phyloP scores from a whole-genome alignment of 163 green algal species.

The Trebouxiophyceae sp. region DNA sequence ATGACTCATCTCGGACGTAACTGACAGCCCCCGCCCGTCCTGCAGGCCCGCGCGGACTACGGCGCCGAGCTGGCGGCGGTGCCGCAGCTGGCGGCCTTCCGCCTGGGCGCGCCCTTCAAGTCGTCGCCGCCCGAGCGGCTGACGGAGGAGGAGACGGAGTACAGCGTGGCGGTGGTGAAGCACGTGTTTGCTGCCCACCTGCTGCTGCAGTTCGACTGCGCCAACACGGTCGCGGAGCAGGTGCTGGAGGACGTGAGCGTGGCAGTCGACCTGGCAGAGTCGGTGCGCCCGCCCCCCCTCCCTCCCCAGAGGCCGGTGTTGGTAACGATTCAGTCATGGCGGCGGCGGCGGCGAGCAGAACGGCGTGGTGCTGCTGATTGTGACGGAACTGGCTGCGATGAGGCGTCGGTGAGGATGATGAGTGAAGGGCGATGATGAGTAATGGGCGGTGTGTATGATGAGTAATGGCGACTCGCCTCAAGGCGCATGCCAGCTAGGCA shows the following conservation, averaged over 20 bases:
- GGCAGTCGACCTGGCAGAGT: conserved; percentile 79
- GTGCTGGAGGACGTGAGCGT: conserved; percentile 87
- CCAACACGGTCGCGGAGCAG: conserved; percentile 97
- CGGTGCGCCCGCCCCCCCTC: conserved; percentile 28
- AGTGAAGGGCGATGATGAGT: too few relatives aligned
- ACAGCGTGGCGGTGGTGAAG: conserved; percentile 85
- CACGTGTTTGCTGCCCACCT: conserved; percentile 82
- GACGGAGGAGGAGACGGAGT: conserved; percentile 98
- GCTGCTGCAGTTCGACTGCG: conserved; percentile 96
- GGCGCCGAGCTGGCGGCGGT: conserved; percentile 27
- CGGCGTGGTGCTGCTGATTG: too few relatives aligned
- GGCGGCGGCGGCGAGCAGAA: too few relatives aligned
- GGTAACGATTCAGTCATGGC: too few relatives aligned
- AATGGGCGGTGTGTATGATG: too few relatives aligned
- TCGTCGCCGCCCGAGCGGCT: conserved; percentile 60
- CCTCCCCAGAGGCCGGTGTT: too few relatives aligned
- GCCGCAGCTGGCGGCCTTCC: conserved; percentile 41
- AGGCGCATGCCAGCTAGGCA: too few relatives aligned
- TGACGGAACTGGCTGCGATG: too few relatives aligned
- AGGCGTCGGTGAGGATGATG: too few relatives aligned
- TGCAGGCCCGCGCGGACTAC: neutral
- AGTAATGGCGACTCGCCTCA: too few relatives aligned
- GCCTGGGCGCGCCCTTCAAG: conserved; percentile 80
- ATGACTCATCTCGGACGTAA: too few relatives aligned
- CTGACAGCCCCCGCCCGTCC: too few relatives aligned